These are phyloP conservation scores for Hortiboletus flavorubellus DNA, from an alignment of 768 basidiomycete species.

Conservation along the genomic window DNA sequence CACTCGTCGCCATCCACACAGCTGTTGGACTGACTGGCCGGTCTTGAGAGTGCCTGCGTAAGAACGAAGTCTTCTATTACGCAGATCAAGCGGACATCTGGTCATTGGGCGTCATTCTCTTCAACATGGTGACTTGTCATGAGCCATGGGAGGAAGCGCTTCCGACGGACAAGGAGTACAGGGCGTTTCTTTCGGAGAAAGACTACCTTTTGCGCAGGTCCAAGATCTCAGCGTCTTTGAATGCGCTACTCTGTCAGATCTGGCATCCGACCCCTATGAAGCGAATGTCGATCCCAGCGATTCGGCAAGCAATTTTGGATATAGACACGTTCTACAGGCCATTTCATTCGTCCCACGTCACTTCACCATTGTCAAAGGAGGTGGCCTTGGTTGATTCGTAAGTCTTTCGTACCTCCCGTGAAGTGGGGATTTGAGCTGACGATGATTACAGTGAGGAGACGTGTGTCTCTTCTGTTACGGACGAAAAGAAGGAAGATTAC, in stretches of 20 bases:
- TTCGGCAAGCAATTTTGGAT: slow-evolving; percentile 11
- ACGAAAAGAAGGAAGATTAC: not conserved
- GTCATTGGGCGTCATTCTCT: slow-evolving; percentile 77
- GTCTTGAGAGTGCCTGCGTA: slow-evolving; percentile 53
- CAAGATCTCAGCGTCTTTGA: slow-evolving; percentile 11
- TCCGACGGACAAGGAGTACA: not conserved
- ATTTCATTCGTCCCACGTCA: not conserved
- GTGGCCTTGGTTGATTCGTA: slow-evolving; percentile 13
- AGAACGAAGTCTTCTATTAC: slow-evolving; percentile 27
- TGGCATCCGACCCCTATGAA: slow-evolving; percentile 12
- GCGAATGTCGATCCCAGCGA: slow-evolving; percentile 18
- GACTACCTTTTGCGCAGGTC: slow-evolving; percentile 1
- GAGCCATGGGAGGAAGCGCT: slow-evolving; percentile 19
- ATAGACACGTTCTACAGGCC: slow-evolving; percentile 16
- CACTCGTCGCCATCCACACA: not conserved
- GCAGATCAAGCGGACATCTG: slow-evolving; percentile 50
- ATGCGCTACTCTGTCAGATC: slow-evolving; percentile 7
- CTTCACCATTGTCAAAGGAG: not conserved
- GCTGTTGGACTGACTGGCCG: slow-evolving; percentile 4
- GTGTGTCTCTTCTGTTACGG: not conserved
- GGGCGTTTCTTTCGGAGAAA: not conserved
- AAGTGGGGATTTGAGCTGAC: not conserved
- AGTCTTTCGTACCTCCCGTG: not conserved
- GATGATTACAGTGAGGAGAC: slow-evolving; percentile 9
- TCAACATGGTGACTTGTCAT: slow-evolving; percentile 73